phyloP scores from a whole-genome alignment of 306 rosid genomes.

The Trifolium repens region DNA sequence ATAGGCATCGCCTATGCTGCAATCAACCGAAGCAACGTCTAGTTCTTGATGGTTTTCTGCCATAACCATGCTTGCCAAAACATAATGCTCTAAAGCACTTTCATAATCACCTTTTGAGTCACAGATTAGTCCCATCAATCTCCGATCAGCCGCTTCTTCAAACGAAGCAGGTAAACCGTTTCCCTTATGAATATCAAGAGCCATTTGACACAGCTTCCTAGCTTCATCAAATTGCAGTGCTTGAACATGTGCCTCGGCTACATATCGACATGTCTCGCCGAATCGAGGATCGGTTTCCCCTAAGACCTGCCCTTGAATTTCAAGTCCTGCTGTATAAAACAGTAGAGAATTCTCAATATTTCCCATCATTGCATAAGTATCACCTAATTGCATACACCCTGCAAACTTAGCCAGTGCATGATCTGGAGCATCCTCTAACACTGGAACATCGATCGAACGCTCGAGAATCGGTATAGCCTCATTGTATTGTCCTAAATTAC shows the following conservation, averaged over 20 bases:
- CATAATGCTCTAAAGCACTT: slow-evolving; percentile 86
- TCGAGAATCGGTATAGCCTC: slow-evolving; percentile 81
- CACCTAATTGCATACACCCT: slow-evolving; percentile 92
- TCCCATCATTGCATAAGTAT: slow-evolving; percentile 85
- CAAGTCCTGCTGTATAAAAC: slow-evolving; percentile 76
- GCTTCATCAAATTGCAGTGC: slow-evolving; percentile 90
- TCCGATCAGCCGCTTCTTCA: slow-evolving; percentile 84
- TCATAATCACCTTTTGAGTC: slow-evolving; percentile 86
- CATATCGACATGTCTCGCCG: slow-evolving; percentile 79
- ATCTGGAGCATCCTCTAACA: slow-evolving; percentile 70
- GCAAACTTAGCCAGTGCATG: slow-evolving; percentile 85
- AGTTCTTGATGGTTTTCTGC: slow-evolving; percentile 64
- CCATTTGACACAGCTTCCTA: slow-evolving; percentile 71
- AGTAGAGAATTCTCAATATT: slow-evolving; percentile 78
- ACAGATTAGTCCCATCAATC: slow-evolving; percentile 84
- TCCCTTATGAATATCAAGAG: slow-evolving; percentile 72
- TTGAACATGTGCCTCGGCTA: slow-evolving; percentile 89
- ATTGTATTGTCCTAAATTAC: slow-evolving; percentile 66
- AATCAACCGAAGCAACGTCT: slow-evolving; percentile 73
- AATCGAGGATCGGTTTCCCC: slow-evolving; percentile 73
- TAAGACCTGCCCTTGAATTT: slow-evolving; percentile 77
- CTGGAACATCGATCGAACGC: slow-evolving; percentile 82
- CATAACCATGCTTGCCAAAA: slow-evolving; percentile 78
- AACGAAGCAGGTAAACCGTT: slow-evolving; percentile 62
- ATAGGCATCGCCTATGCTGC: slow-evolving; percentile 85